phyloP scores from a whole-genome alignment of 768 basidiomycete species.

The Kwoniella botswanensis region DNA sequence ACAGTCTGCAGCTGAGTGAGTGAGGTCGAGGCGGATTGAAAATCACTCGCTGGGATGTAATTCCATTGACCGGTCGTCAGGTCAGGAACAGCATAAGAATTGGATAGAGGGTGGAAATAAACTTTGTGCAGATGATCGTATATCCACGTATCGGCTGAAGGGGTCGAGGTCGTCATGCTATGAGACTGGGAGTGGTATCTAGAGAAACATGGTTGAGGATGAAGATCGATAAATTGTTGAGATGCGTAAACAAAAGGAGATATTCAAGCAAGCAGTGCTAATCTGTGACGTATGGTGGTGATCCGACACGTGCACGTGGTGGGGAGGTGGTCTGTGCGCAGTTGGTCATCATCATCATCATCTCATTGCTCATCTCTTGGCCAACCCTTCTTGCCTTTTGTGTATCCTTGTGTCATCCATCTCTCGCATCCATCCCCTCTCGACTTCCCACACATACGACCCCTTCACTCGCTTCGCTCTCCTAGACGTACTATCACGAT shows the following conservation, averaged over 20 bases:
- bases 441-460: neutral
- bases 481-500: conserved; percentile 6
- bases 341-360: too few relatives aligned
- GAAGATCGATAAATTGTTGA: too few relatives aligned
- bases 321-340: too few relatives aligned
- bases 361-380: too few relatives aligned
- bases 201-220: too few relatives aligned
- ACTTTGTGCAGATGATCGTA: conserved; percentile 35
- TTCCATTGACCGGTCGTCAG: conserved; percentile 41
- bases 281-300: too few relatives aligned
- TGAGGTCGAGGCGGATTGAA: conserved; percentile 23
- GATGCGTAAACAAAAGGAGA: too few relatives aligned
- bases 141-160: conserved; percentile 37
- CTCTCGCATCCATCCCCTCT: neutral
- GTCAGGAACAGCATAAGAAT: conserved; percentile 45
- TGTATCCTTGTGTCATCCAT: neutral
- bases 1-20: neutral
- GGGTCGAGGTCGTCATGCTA: neutral
- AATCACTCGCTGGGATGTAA: conserved; percentile 34
- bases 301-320: too few relatives aligned
- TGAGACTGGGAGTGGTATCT: too few relatives aligned
- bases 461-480: neutral
- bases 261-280: too few relatives aligned
- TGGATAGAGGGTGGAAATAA: conserved; percentile 41
- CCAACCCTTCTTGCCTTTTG: too few relatives aligned